Conservation (phyloP, 2,329 filamentous ascomycete species). For the Camillea tinctor region DNA sequence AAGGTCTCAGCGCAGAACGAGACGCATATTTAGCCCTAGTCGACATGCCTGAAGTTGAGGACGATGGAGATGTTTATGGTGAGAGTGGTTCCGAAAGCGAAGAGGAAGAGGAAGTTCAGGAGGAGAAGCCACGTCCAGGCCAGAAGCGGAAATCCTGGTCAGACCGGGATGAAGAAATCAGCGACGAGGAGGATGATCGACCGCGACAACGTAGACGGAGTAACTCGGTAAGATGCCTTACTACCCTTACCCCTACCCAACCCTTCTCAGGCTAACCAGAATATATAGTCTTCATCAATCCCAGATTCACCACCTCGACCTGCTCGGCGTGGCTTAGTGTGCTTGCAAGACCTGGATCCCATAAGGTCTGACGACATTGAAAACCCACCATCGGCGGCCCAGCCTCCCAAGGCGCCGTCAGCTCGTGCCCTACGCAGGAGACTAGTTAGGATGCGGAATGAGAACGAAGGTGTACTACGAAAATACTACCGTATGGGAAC, state of each 20-base stretch:
- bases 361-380: constrained; percentile 48
- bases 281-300: constrained; percentile 60
- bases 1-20: constrained; percentile 70
- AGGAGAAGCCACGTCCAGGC: constrained; percentile 44
- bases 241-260: too few species aligned
- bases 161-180: constrained; percentile 66
- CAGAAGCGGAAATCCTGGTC: constrained; percentile 81
- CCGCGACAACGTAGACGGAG: constrained; percentile 80
- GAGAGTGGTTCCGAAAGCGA: constrained; percentile 57
- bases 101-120: constrained; percentile 57
- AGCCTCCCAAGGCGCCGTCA: constrained; percentile 63
- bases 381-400: constrained; percentile 57
- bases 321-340: constrained; percentile 58
- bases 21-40: constrained; percentile 83
- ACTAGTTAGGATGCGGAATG: constrained; percentile 70
- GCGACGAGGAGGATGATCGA: constrained; percentile 70
- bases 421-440: constrained; percentile 69
- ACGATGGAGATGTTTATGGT: constrained; percentile 64
- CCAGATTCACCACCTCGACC: constrained; percentile 62
- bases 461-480: constrained; percentile 74
- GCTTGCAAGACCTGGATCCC: constrained; percentile 47
- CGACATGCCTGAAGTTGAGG: constrained; percentile 87
- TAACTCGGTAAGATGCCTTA: constrained; percentile 68
- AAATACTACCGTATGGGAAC: constrained; percentile 84
- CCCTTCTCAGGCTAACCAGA: constrained; percentile 29